Evolutionary conservation across 2,329 filamentous ascomycete species (phyloP).

Genomic region (Neobulgaria alba): DNA sequence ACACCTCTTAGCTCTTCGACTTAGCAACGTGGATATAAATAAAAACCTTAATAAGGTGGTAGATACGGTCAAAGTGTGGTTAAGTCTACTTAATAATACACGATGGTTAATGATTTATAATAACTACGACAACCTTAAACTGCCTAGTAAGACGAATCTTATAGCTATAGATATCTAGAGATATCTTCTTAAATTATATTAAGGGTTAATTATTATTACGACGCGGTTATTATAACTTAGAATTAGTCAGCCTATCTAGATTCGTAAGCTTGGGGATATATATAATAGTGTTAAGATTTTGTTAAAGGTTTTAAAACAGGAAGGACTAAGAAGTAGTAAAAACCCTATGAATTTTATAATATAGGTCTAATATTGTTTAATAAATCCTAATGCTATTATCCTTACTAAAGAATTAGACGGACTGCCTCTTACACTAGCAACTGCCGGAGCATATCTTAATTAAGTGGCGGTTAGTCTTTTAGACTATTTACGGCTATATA

Average conservation of each 20-base stretch:
- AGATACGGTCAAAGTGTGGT: slow-evolving; percentile 2
- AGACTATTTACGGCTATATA: slow-evolving; percentile 7
- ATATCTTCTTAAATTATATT: slow-evolving; percentile 5
- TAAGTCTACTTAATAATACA: slow-evolving; percentile 6
- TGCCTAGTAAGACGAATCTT: slow-evolving; percentile 1
- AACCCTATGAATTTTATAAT: slow-evolving; percentile 3
- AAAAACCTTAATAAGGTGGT: slow-evolving; percentile 4
- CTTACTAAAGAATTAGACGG: slow-evolving; percentile 7
- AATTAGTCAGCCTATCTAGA: slow-evolving; percentile 2
- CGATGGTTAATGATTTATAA: slow-evolving; percentile 8
- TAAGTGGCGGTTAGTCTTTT: slow-evolving; percentile 4
- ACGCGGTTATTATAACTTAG: slow-evolving; percentile 5
- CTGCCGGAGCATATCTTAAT: slow-evolving; percentile 8
- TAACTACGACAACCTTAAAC: slow-evolving; percentile 7
- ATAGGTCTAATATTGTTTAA: slow-evolving; percentile 1
- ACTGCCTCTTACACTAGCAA: slow-evolving; percentile 5
- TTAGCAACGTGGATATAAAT: slow-evolving; percentile 3
- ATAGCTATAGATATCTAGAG: slow-evolving; percentile 3
- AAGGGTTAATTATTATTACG: slow-evolving; percentile 10
- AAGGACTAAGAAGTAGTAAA: slow-evolving; percentile 4
- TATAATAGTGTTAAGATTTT: slow-evolving; percentile 7
- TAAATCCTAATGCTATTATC: slow-evolving; percentile 5
- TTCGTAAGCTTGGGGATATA: slow-evolving; percentile 6
- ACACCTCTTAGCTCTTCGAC: slow-evolving; percentile 1
- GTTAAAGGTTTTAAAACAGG: slow-evolving; percentile 1